These are phyloP conservation scores for Saturnispora hagleri DNA, from an alignment of 805 yeast species.

Conservation along the genomic window DNA sequence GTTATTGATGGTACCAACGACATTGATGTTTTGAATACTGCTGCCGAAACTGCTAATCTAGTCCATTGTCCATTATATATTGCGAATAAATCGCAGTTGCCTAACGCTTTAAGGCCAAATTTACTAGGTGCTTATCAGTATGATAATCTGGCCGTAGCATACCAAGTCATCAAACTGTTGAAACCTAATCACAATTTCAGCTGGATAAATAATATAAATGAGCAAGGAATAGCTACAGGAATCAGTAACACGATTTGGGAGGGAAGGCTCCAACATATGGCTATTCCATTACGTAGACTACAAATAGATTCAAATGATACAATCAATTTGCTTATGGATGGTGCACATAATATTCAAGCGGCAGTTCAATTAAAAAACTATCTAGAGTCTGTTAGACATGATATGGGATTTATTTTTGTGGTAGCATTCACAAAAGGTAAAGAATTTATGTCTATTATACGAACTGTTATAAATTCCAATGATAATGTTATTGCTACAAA, in stretches of 20 bases:
- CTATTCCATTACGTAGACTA: slow-evolving; percentile 19
- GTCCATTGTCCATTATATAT: slow-evolving; percentile 24
- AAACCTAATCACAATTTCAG: slow-evolving; percentile 1
- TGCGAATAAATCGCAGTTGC: slow-evolving; percentile 1
- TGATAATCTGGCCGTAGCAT: slow-evolving; percentile 60
- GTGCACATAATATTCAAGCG: slow-evolving; percentile 88
- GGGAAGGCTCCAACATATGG: slow-evolving; percentile 59
- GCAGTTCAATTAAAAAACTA: slow-evolving; percentile 61
- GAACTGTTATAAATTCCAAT: slow-evolving; percentile 41
- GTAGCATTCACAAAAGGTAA: slow-evolving; percentile 75
- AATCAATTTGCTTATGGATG: slow-evolving; percentile 56
- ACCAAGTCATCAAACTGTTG: slow-evolving; percentile 40
- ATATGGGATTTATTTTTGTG: slow-evolving; percentile 39
- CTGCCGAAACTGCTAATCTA: slow-evolving; percentile 30
- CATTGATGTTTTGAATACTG: slow-evolving; percentile 37
- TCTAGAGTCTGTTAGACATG: slow-evolving; percentile 26
- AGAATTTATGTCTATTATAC: slow-evolving; percentile 28
- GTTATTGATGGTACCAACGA: slow-evolving; percentile 67
- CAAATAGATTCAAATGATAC: slow-evolving; percentile 7
- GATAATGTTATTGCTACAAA: slow-evolving; percentile 56
- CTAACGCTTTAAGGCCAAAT: slow-evolving; percentile 32
- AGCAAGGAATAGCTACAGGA: slow-evolving; percentile 38
- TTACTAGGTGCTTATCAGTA: slow-evolving; percentile 66
- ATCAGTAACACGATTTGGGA: slow-evolving; percentile 63
- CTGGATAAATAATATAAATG: slow-evolving; percentile 9